Conservation (phyloP, 164 flowering plant species). For the Vitis rotundifolia region DNA sequence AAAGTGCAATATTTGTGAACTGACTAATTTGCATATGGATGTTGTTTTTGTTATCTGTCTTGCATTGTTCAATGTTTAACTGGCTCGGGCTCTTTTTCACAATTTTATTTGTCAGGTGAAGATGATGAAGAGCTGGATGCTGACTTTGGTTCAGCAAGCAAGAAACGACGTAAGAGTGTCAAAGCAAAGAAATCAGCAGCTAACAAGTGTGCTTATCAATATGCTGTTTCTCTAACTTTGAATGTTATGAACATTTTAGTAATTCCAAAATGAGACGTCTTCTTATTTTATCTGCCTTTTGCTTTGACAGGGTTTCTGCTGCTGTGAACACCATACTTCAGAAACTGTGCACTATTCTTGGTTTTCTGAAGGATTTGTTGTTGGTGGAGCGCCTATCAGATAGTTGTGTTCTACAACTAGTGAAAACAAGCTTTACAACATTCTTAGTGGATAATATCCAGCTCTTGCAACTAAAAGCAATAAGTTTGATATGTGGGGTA, state of each 20-base stretch:
- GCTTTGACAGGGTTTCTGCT: constrained; percentile 61
- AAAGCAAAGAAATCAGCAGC: constrained; percentile 66
- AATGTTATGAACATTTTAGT: not conserved
- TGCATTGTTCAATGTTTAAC: not conserved
- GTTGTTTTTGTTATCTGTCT: not conserved
- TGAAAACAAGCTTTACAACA: constrained; percentile 78
- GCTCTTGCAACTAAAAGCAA: constrained; percentile 87
- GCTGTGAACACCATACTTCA: constrained; percentile 68
- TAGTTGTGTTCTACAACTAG: constrained; percentile 85
- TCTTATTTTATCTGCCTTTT: constrained; percentile 19
- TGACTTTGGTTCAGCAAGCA: constrained; percentile 69
- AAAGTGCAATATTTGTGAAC: not conserved
- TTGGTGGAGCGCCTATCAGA: constrained; percentile 81
- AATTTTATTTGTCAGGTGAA: constrained; percentile 45
- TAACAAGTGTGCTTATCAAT: constrained; percentile 60
- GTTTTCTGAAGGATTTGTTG: constrained; percentile 73
- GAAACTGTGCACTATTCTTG: constrained; percentile 88
- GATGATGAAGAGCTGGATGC: constrained; percentile 71
- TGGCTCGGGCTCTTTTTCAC: not conserved
- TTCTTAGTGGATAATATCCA: constrained; percentile 92
- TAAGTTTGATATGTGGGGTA: constrained; percentile 85
- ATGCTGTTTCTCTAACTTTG: constrained; percentile 14
- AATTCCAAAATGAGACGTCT: constrained; percentile 13
- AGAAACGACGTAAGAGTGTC: constrained; percentile 61
- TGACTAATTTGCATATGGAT: not conserved